Base-by-base conservation (phyloP, 805 yeast genomes). In the Dipodascus albidus region DNA sequence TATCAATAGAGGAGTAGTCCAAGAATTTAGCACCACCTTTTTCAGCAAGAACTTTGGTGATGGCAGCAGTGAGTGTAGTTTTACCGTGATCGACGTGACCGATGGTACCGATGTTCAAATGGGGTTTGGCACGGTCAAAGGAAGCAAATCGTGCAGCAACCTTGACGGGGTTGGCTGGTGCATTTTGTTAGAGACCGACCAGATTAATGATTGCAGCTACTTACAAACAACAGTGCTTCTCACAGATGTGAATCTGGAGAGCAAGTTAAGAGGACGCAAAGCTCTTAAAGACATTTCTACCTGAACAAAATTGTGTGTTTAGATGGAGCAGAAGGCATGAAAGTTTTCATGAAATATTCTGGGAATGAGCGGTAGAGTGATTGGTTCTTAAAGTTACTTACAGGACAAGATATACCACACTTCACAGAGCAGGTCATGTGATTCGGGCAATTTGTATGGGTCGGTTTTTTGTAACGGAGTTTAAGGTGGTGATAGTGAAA, bases 51-150 rank as follows among this genome's bases (percentile, higher is more conserved):
- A 87, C 90, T 78, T 93, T 91, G 75, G 98, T 91, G 78, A 91
- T 90, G 65, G 98, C 98, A 60, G 98, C 99, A 57, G 99, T 93
- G 68, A 91, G 79, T 53, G 98, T 90, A 64, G 98, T 90, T 76
- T 91, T 91, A 73, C 99, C 99, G 74, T 91, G 98, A 77, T 91
- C 99, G 61, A 91, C 98, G 72, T 91, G 98, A 62, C 98, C 98
- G 70, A 91, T 91, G 69, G 98, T 91, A 76, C 98, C 99, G 63
- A 91, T 80, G 75, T 91, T 91, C 63, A 91, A 83, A 70, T 91
- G 98, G 50, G 98, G 98, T 77, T 93, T 93, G 62, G 89, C 78
- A 76, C 99, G 91, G 72, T 85, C 86, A 70, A 91, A 93, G 50
- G 91, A 79, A 50, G 84, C 78, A 27, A 27, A 27, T 27, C 33